phyloP scores from a whole-genome alignment of 2,329 filamentous ascomycete species.

The Aspergillus japonicus region DNA sequence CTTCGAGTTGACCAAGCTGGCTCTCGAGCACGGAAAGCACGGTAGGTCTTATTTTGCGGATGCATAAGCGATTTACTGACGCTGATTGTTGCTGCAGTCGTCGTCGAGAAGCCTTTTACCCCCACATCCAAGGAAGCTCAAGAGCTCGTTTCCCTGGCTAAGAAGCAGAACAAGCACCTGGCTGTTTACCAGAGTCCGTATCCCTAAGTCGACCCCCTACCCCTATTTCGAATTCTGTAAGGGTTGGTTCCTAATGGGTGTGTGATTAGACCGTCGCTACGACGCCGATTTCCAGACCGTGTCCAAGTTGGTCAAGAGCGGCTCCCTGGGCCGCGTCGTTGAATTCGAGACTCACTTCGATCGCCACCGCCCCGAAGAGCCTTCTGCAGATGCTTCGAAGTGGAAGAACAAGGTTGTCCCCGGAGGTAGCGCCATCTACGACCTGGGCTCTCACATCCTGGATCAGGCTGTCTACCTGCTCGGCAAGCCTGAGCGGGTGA shows the following conservation, averaged over 20 bases:
- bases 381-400: constrained; percentile 40
- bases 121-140: constrained; percentile 68
- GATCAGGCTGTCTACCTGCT: constrained; percentile 73
- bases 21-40: constrained; percentile 70
- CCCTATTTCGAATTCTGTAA: too few species aligned
- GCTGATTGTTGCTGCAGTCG: constrained; percentile 45
- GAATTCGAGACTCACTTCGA: constrained; percentile 83
- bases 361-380: constrained; percentile 62
- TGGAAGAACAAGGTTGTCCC: constrained; percentile 70
- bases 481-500: constrained; percentile 66
- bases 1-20: constrained; percentile 62
- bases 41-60: constrained; percentile 27
- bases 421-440: constrained; percentile 69
- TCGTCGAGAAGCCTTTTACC: constrained; percentile 82
- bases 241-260: not conserved
- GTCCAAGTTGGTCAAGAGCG: constrained; percentile 59
- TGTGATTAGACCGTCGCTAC: constrained; percentile 61
- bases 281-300: constrained; percentile 75
- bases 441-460: constrained; percentile 72
- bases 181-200: constrained; percentile 66
- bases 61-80: not conserved
- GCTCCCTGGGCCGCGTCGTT: constrained; percentile 66
- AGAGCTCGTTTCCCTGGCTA: constrained; percentile 58
- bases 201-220: not conserved
- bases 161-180: constrained; percentile 53